A percentile compares a stretch with the other conserved stretches of the same genome.
Evolutionary conservation across 2,329 filamentous ascomycete genomes (phyloP).

Genomic region (Stylonectria norvegica): DNA sequence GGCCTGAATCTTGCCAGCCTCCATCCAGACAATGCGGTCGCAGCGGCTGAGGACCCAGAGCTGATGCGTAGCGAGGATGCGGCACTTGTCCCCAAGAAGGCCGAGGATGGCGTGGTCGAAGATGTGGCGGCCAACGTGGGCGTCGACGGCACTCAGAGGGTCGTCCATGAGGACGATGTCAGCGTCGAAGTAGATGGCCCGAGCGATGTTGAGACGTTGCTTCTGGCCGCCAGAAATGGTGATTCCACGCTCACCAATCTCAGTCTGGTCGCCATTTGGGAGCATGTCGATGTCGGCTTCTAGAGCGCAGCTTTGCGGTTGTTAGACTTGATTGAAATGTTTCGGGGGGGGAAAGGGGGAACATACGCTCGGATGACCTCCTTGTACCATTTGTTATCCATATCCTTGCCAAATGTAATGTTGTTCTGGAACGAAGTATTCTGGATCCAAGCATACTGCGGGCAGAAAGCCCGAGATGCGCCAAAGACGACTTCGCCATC

Average conservation of each 20-base stretch:
- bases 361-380: constrained; percentile 73
- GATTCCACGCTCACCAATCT: constrained; percentile 93
- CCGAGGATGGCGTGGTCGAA: constrained; percentile 94
- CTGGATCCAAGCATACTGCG: constrained; percentile 97
- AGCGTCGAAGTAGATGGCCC: constrained; percentile 68
- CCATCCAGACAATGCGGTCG: constrained; percentile 91
- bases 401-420: constrained; percentile 81
- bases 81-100: constrained; percentile 81
- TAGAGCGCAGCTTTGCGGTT: constrained; percentile 63
- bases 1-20: constrained; percentile 77
- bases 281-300: constrained; percentile 86
- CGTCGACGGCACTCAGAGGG: constrained; percentile 65
- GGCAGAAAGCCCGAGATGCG: constrained; percentile 82
- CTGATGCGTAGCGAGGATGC: constrained; percentile 91
- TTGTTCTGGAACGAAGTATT: constrained; percentile 85
- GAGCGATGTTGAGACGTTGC: constrained; percentile 89
- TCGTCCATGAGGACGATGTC: constrained; percentile 69
- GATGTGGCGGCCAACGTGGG: constrained; percentile 69
- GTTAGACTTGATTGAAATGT: constrained; percentile 10
- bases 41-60: constrained; percentile 88
- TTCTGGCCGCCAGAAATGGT: constrained; percentile 95
- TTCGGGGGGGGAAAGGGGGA: constrained; percentile 10
- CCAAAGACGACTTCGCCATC: constrained; percentile 70
- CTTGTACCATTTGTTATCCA: constrained; percentile 75
- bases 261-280: constrained; percentile 82